Percentiles rank a stretch among this genome's conserved stretches.
phyloP scores from a whole-genome alignment of 1,284 basidiomycete genomes.

The Trametes sp. region DNA sequence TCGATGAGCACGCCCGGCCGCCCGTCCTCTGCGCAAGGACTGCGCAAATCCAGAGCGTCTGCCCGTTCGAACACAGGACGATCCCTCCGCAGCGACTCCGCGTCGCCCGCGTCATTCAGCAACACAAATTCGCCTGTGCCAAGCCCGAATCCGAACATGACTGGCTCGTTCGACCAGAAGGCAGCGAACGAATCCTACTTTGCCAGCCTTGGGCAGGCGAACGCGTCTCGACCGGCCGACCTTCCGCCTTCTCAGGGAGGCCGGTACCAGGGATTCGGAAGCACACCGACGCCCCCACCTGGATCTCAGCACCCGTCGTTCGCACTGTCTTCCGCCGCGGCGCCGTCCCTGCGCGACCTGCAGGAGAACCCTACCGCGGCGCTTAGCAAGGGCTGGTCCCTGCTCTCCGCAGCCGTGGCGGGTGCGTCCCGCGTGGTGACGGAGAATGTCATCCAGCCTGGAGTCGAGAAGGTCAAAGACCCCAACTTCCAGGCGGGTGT shows the following conservation, averaged over 20 bases:
- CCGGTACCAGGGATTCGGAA: conserved; percentile 86
- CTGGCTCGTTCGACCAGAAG: conserved; percentile 62
- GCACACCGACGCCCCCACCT: conserved; percentile 63
- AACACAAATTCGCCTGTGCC: conserved; percentile 50
- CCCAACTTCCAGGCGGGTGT: conserved; percentile 79
- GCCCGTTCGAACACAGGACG: conserved; percentile 57
- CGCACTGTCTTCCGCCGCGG: conserved; percentile 72
- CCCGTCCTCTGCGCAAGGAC: conserved; percentile 73
- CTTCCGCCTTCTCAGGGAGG: conserved; percentile 88
- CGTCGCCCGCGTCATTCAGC: conserved; percentile 58
- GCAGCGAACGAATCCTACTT: conserved; percentile 82
- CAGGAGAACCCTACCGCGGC: conserved; percentile 83
- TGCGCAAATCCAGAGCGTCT: conserved; percentile 79
- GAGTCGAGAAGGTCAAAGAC: conserved; percentile 77
- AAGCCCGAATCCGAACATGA: conserved; percentile 45
- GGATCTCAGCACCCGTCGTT: conserved; percentile 63
- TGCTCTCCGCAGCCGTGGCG: conserved; percentile 77
- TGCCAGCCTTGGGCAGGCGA: conserved; percentile 71
- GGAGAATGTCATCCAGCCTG: conserved; percentile 85
- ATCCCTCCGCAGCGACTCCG: conserved; percentile 56
- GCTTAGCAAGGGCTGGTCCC: conserved; percentile 85
- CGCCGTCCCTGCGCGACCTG: conserved; percentile 75
- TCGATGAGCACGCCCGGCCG: conserved; percentile 54
- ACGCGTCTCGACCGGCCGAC: conserved; percentile 73
- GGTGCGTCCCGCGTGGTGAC: conserved; percentile 78